phyloP scores from a whole-genome alignment of 208 protist species.

The Balamuthia mandrillaris region DNA sequence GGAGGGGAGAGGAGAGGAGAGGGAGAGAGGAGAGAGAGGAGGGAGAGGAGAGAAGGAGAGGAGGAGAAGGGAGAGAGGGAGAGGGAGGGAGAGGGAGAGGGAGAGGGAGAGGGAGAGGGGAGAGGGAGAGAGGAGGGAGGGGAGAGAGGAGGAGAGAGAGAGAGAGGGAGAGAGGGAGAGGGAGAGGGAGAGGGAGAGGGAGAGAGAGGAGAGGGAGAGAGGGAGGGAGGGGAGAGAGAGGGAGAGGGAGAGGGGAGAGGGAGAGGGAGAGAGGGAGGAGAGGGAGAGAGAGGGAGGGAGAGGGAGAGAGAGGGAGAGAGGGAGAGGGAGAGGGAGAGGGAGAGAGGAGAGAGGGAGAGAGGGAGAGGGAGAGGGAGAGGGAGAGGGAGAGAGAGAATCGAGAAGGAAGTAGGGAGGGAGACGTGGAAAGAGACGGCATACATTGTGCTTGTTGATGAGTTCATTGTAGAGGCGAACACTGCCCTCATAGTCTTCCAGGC shows the following conservation, averaged over 20 bases:
- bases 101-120: neutral
- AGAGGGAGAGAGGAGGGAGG: neutral
- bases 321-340: too few relatives aligned
- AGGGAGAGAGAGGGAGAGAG: neutral
- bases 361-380: too few relatives aligned
- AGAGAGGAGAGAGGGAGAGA: too few relatives aligned
- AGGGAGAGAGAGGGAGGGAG: neutral
- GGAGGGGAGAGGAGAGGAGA: too few relatives aligned
- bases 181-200: neutral
- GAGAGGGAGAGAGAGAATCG: neutral
- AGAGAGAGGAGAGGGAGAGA: neutral
- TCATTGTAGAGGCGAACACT: slow-evolving; percentile 14
- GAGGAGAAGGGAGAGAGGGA: too few relatives aligned
- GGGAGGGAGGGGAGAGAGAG: neutral
- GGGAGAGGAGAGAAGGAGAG: neutral
- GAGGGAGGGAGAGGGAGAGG: too few relatives aligned
- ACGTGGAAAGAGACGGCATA: neutral
- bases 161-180: neutral
- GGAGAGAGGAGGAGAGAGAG: neutral
- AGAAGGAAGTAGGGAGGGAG: neutral
- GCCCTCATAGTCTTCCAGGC: slow-evolving; percentile 13
- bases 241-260: neutral
- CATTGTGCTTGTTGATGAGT: neutral
- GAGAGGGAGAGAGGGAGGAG: neutral
- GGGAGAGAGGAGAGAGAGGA: too few relatives aligned